Conservation (phyloP, 495 filamentous ascomycete species). For the Talaromyces stipitatus region DNA sequence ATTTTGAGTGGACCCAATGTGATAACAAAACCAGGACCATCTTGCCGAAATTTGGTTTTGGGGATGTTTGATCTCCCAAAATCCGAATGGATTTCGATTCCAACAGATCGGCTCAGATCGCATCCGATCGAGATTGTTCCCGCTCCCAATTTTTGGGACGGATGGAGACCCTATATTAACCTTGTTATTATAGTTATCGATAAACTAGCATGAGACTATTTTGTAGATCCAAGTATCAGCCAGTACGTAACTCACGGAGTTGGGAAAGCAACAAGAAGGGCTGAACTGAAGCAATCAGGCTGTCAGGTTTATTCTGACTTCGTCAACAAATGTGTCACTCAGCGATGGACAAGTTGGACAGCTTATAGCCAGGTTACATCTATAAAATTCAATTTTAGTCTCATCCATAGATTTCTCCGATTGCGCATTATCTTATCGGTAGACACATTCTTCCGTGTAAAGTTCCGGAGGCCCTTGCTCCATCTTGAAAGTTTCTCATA, state of each 20-base stretch:
- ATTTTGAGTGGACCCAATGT: background rate
- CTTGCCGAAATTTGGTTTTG: background rate
- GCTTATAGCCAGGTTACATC: too few species aligned
- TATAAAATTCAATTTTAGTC: too few species aligned
- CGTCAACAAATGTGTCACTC: too few species aligned
- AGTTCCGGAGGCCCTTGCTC: too few species aligned
- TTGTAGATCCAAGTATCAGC: background rate
- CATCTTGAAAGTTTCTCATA: too few species aligned
- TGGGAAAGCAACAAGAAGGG: background rate
- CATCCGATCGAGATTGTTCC: background rate
- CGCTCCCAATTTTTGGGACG: background rate
- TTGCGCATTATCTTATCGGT: too few species aligned
- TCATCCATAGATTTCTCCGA: too few species aligned
- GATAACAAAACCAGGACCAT: background rate
- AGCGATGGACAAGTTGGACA: too few species aligned
- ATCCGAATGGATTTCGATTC: background rate
- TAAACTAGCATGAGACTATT: background rate
- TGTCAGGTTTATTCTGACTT: too few species aligned
- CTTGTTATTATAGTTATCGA: background rate
- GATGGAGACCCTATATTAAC: background rate
- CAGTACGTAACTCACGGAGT: background rate
- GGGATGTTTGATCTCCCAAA: background rate
- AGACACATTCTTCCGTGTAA: too few species aligned
- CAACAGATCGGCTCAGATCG: conserved; percentile 1
- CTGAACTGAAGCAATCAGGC: background rate